These are phyloP conservation scores for Rhizomucor pusillus DNA, from an alignment of 371 early-diverging fungal genomes.

Conservation along the genomic window DNA sequence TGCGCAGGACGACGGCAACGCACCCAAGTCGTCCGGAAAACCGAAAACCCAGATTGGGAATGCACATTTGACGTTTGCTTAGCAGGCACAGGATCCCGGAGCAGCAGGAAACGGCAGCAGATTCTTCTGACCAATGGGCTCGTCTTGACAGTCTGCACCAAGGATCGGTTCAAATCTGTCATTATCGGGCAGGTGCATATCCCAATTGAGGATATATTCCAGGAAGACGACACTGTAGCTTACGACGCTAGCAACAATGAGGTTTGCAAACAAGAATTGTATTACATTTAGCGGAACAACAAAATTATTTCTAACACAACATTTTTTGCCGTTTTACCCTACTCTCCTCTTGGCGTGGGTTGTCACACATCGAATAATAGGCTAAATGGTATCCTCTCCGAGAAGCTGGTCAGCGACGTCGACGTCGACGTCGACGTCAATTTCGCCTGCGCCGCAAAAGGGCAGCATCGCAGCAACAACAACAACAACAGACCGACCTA, in stretches of 20 bases:
- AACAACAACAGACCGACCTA: neutral
- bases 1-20: slow-evolving; percentile 43
- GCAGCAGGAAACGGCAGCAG: slow-evolving; percentile 17
- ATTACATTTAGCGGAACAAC: neutral
- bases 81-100: slow-evolving; percentile 16
- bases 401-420: slow-evolving; percentile 2
- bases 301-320: neutral
- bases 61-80: slow-evolving; percentile 43
- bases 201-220: slow-evolving; percentile 29
- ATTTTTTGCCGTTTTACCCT: slow-evolving; percentile 1
- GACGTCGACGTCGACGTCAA: neutral
- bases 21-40: slow-evolving; percentile 37
- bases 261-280: slow-evolving; percentile 4
- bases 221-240: slow-evolving; percentile 15
- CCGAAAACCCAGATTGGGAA: slow-evolving; percentile 37
- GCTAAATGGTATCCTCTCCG: slow-evolving; percentile 18
- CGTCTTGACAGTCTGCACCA: slow-evolving; percentile 30
- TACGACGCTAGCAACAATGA: slow-evolving; percentile 19
- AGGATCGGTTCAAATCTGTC: slow-evolving; percentile 40
- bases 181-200: slow-evolving; percentile 36
- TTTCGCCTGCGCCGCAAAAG: neutral
- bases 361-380: neutral
- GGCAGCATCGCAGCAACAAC: no score
- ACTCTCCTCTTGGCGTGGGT: no score
- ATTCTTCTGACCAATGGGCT: slow-evolving; percentile 30